Evolutionary conservation across 2,329 filamentous ascomycete genomes (phyloP), one percentile per base, ranked within the genome.

Genomic region (Monilinia polystroma): DNA sequence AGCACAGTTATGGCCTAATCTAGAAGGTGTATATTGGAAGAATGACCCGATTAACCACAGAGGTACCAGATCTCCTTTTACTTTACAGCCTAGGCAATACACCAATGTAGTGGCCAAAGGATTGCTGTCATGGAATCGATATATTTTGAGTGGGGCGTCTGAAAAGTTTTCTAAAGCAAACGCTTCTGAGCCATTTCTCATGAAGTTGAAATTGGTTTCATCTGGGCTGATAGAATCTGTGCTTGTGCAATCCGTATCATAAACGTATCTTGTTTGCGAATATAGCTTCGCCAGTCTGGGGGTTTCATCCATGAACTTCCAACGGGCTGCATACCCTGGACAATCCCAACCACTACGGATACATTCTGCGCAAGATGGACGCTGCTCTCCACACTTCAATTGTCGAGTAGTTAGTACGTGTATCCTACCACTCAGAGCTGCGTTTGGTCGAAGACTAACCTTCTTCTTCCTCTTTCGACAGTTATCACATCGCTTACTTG

Each of bases 401-500:
- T 26, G 2, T 53, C 45, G 32, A 29, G 10, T 47, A 23, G 18
- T 63, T 26, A 63, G 53, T 41, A 16, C 32, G 54, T 18, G 58
- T 12, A 0, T 16, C n/a, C 20, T 8, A 54, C 23, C 18, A 41
- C 2, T 32, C 38, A 3, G 1, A 35, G 10, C 7, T 32, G 20
- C 32, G 41, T 12, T 29, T 29, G 5, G 2, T 32, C 49, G 20
- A n/a, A 41, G 20, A 60, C 65, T 29, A 66, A 66, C 69, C 62
- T 70, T 71, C 41, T 71, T 71, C 57, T 71, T 71, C 52, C 70
- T 64, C 23, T 38, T 70, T 29, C 69, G 63, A 43, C 68, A 71
- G n/a, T 63, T 70, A 58, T 66, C 68, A 63, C 68, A 71, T 4
- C 60, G 54, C 43, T 68, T 70, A 29, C 59, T 71, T 7, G 41